These are phyloP conservation scores for Monosporascus sp. DNA, from an alignment of 2,329 filamentous ascomycete genomes.

Conservation along the genomic window DNA sequence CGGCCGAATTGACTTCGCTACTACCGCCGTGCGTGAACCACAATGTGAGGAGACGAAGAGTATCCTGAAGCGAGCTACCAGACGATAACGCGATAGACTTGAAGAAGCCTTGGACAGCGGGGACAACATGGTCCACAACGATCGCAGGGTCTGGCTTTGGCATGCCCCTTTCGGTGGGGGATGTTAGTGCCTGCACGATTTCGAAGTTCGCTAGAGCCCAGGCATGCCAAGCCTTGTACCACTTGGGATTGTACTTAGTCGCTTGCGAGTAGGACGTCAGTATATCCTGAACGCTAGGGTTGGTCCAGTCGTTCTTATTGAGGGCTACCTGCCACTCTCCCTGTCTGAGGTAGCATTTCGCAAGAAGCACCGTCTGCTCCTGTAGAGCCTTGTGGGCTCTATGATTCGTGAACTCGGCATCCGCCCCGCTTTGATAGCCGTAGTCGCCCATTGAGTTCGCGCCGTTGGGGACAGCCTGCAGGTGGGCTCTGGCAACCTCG, in stretches of 20 bases:
- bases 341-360: slow-evolving; percentile 93
- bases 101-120: slow-evolving; percentile 94
- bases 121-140: slow-evolving; percentile 84
- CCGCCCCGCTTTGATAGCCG: slow-evolving; percentile 44
- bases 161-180: slow-evolving; percentile 54
- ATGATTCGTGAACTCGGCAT: slow-evolving; percentile 40
- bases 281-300: slow-evolving; percentile 81
- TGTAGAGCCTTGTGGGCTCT: slow-evolving; percentile 49
- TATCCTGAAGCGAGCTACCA: slow-evolving; percentile 92
- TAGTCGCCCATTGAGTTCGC: slow-evolving; percentile 42
- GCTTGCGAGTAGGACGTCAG: slow-evolving; percentile 87
- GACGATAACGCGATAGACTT: slow-evolving; percentile 90
- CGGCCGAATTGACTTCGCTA: slow-evolving; percentile 78
- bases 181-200: slow-evolving; percentile 78
- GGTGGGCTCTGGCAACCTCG: slow-evolving; percentile 44
- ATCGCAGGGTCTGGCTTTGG: slow-evolving; percentile 56
- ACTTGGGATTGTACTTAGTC: slow-evolving; percentile 87
- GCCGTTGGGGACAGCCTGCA: slow-evolving; percentile 45
- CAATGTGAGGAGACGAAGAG: slow-evolving; percentile 81
- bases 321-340: slow-evolving; percentile 91
- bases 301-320: slow-evolving; percentile 84
- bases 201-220: slow-evolving; percentile 99
- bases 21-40: slow-evolving; percentile 95
- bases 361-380: slow-evolving; percentile 68
- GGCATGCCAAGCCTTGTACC: slow-evolving; percentile 99